Percentiles rank a stretch among this genome's conserved stretches.
These are phyloP conservation scores for Crithidia sp. DNA, from an alignment of 208 protist genomes.

Conservation along the genomic window DNA sequence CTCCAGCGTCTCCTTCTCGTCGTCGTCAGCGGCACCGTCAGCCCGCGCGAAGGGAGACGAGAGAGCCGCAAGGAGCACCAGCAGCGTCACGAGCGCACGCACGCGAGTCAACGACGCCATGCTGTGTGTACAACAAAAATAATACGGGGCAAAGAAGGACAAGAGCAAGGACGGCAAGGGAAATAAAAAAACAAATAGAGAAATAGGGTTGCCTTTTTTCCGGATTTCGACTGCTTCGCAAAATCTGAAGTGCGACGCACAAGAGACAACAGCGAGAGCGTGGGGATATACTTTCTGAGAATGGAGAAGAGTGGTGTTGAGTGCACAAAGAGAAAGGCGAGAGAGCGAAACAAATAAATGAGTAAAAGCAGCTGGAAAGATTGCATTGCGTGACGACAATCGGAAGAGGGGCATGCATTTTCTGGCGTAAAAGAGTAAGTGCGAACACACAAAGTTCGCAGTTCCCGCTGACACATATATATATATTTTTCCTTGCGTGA, in stretches of 20 bases:
- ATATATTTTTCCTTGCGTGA: too few relatives aligned
- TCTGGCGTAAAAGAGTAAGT: neutral
- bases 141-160: neutral
- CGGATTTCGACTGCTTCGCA: too few relatives aligned
- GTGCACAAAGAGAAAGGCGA: neutral
- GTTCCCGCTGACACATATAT: too few relatives aligned
- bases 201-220: neutral
- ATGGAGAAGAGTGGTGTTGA: neutral
- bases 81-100: constrained; percentile 6
- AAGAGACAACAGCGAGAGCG: too few relatives aligned
- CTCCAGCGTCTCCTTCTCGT: constrained; percentile 20
- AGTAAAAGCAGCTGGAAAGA: neutral
- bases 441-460: neutral
- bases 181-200: constrained; percentile 10
- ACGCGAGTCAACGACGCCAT: too few relatives aligned
- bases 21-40: constrained; percentile 29
- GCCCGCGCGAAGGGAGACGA: neutral
- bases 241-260: too few relatives aligned
- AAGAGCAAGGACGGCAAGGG: neutral
- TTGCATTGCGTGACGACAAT: too few relatives aligned
- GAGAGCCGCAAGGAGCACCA: constrained; percentile 12
- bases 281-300: too few relatives aligned
- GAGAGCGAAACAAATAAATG: neutral
- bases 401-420: too few relatives aligned
- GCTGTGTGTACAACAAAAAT: neutral